phyloP scores from a whole-genome alignment of 129 eudicot species.

The Lactuca saligna region DNA sequence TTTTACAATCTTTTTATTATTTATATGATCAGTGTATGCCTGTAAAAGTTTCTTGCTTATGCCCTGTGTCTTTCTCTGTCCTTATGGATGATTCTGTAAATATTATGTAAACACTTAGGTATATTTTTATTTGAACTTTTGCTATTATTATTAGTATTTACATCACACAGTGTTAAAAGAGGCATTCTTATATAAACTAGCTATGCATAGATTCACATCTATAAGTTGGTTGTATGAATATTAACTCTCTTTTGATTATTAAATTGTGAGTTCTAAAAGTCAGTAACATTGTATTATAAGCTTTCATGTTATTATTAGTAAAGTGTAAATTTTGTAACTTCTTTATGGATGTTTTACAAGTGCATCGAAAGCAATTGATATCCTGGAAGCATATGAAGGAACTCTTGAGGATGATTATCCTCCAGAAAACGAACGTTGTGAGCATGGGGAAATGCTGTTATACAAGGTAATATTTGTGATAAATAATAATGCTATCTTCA shows the following conservation, averaged over 20 bases:
- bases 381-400: constrained; percentile 99
- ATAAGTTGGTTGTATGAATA: too few species aligned
- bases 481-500: constrained; percentile 19
- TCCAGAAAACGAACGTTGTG: constrained; percentile 87
- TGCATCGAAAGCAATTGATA: constrained; percentile 92
- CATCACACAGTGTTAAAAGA: background rate
- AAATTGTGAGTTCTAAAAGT: too few species aligned
- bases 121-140: too few species aligned
- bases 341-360: constrained; percentile 35
- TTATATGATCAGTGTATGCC: constrained; percentile 8
- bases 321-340: background rate
- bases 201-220: background rate
- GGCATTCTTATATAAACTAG: background rate
- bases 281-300: background rate
- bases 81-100: too few species aligned
- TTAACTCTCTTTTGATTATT: too few species aligned
- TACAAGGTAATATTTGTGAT: constrained; percentile 66
- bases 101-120: too few species aligned
- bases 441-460: constrained; percentile 95
- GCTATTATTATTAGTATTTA: too few species aligned
- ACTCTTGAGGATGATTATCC: constrained; percentile 95
- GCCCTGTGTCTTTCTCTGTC: background rate
- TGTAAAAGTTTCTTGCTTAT: background rate
- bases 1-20: background rate
- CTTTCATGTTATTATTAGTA: background rate